phyloP scores from a whole-genome alignment of 208 protist species.

The Vickermania spadyakhi region DNA sequence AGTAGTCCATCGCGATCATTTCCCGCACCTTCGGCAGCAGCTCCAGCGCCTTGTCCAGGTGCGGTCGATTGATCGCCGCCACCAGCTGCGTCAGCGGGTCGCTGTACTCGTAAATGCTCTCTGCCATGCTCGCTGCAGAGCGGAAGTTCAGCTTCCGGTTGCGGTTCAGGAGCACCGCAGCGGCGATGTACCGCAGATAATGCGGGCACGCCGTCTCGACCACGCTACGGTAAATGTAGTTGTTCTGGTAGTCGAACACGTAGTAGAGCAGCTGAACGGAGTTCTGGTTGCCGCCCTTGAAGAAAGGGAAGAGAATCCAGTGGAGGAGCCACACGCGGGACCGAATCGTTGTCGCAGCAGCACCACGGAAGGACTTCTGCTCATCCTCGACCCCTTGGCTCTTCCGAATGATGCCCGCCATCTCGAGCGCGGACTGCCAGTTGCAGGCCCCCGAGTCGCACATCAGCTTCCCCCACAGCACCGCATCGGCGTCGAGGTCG shows the following conservation, averaged over 20 bases:
- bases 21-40: conserved; percentile 58
- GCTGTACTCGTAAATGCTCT: conserved; percentile 78
- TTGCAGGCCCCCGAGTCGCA: conserved; percentile 75
- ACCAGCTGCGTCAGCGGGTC: conserved; percentile 82
- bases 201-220: conserved; percentile 87
- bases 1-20: conserved; percentile 70
- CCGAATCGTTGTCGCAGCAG: conserved; percentile 40
- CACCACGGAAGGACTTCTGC: conserved; percentile 34
- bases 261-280: conserved; percentile 68
- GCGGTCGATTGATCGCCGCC: conserved; percentile 46
- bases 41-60: conserved; percentile 72
- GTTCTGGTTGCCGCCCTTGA: conserved; percentile 81
- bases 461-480: conserved; percentile 86
- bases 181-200: conserved; percentile 86
- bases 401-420: conserved; percentile 57
- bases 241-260: conserved; percentile 66
- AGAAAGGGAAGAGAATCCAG: conserved; percentile 90
- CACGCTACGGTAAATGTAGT: conserved; percentile 65
- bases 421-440: conserved; percentile 74
- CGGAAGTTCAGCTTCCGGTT: conserved; percentile 59
- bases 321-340: conserved; percentile 84
- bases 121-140: conserved; percentile 47
- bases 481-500: conserved; percentile 43
- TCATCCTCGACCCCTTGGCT: conserved; percentile 65
- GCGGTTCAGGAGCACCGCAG: conserved; percentile 76